phyloP scores from a whole-genome alignment of 306 rosid species.

The Prosopis cineraria region DNA sequence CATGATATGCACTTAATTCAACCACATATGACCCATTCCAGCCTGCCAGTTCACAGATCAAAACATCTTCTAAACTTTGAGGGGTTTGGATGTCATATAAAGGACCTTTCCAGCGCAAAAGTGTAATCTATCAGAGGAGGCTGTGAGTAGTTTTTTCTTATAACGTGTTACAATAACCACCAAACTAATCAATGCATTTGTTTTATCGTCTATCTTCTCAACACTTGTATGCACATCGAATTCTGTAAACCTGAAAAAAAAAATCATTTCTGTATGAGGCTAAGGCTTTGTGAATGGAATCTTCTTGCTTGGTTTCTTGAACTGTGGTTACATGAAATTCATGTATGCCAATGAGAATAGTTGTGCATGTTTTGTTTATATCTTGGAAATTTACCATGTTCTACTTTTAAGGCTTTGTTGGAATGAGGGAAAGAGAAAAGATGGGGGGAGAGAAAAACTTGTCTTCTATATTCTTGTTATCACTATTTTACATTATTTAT shows the following conservation, averaged over 20 bases:
- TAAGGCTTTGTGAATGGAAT: conserved; percentile 18
- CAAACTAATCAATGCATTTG: background rate
- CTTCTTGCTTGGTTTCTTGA: conserved; percentile 14
- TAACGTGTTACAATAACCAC: background rate
- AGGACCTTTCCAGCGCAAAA: background rate
- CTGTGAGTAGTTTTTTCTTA: background rate
- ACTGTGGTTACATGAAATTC: conserved; percentile 6
- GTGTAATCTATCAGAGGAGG: background rate
- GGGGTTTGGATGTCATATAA: background rate
- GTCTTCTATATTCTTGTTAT: no score
- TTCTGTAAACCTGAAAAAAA: conserved; percentile 11
- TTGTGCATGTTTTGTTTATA: background rate
- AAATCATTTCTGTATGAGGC: background rate
- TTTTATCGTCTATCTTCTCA: background rate
- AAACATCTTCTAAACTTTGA: background rate
- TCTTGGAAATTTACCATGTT: conserved; percentile 1
- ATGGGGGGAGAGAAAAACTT: background rate
- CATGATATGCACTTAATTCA: background rate
- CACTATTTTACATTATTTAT: background rate
- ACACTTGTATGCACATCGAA: background rate
- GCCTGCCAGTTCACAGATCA: background rate
- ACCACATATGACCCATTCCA: background rate
- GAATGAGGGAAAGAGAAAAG: background rate
- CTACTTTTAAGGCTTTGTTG: background rate
- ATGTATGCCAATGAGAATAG: background rate